Percentiles rank a stretch among this genome's conserved stretches.
Conservation (phyloP, 306 rosid genomes). For the Myrica gale region DNA sequence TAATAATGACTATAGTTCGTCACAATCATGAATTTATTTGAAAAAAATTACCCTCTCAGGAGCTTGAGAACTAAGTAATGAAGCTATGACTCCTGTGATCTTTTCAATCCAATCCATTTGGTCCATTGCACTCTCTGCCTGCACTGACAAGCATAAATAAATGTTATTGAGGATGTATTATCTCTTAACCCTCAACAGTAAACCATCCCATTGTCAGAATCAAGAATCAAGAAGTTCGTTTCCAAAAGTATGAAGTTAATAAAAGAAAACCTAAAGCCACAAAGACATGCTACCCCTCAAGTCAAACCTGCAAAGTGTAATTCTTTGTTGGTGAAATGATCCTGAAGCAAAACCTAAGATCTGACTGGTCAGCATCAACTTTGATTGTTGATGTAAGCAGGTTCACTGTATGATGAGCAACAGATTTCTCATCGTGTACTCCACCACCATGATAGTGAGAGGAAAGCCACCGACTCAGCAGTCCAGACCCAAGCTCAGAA, state of each 20-base stretch:
- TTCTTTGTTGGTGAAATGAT: conserved; percentile 98
- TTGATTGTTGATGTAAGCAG: conserved; percentile 97
- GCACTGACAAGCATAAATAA: conserved; percentile 77
- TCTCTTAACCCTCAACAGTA: conserved; percentile 21
- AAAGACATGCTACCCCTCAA: conserved; percentile 28
- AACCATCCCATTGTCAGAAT: conserved; percentile 15
- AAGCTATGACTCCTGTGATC: conserved; percentile 99
- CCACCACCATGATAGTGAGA: conserved; percentile 99
- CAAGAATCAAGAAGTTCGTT: not conserved
- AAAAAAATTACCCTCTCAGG: conserved; percentile 81
- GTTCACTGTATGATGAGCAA: conserved; percentile 97
- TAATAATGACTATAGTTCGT: conserved; percentile 24
- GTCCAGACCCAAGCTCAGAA: conserved; percentile 99
- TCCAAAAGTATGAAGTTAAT: not conserved
- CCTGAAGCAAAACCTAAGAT: conserved; percentile 95
- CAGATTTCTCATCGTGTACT: conserved; percentile 98
- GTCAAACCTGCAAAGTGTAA: conserved; percentile 90
- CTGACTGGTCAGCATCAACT: conserved; percentile 99
- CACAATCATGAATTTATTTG: conserved; percentile 18
- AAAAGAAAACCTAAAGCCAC: conserved; percentile 4
- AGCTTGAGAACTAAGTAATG: conserved; percentile 92
- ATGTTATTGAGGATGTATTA: conserved; percentile 41
- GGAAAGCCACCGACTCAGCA: conserved; percentile 96
- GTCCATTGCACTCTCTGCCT: conserved; percentile 99
- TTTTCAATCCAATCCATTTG: conserved; percentile 99